A percentile compares a stretch with the other conserved stretches of the same genome.
Conservation (phyloP, 768 basidiomycete genomes). For the Trichaptum fuscoviolaceum region DNA sequence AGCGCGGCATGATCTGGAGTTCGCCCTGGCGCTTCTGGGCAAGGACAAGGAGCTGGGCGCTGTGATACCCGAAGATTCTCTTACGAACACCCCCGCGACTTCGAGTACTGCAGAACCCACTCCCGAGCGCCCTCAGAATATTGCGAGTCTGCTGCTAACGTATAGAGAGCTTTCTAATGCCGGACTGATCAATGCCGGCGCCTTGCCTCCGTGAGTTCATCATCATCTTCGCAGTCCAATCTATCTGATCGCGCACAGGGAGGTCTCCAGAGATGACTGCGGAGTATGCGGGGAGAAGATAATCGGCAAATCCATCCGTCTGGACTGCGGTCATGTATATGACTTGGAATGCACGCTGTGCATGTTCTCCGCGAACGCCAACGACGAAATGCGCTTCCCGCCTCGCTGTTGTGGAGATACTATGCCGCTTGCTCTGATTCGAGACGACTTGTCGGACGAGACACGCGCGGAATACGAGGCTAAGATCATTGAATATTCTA, state of each 20-base stretch:
- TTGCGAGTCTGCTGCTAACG: conserved; percentile 10
- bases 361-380: conserved; percentile 20
- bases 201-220: not conserved
- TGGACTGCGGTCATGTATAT: conserved; percentile 12
- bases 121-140: conserved; percentile 13
- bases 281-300: conserved; percentile 20
- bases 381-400: conserved; percentile 26
- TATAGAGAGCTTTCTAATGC: conserved; percentile 16
- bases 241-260: conserved; percentile 4
- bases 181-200: not conserved
- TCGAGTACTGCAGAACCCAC: not conserved
- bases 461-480: not conserved
- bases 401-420: conserved; percentile 23
- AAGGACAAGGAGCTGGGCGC: not conserved
- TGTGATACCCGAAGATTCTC: not conserved
- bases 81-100: not conserved
- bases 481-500: conserved; percentile 22
- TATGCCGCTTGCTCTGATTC: conserved; percentile 13
- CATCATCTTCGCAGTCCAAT: not conserved
- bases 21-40: conserved; percentile 32
- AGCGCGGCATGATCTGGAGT: conserved; percentile 36
- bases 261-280: conserved; percentile 11
- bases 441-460: not conserved
- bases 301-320: not conserved
- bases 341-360: conserved; percentile 21